A percentile compares a stretch with the other conserved stretches of the same genome.
Evolutionary conservation across 2,329 filamentous ascomycete species (phyloP).

Genomic region (Epichloe elymi): DNA sequence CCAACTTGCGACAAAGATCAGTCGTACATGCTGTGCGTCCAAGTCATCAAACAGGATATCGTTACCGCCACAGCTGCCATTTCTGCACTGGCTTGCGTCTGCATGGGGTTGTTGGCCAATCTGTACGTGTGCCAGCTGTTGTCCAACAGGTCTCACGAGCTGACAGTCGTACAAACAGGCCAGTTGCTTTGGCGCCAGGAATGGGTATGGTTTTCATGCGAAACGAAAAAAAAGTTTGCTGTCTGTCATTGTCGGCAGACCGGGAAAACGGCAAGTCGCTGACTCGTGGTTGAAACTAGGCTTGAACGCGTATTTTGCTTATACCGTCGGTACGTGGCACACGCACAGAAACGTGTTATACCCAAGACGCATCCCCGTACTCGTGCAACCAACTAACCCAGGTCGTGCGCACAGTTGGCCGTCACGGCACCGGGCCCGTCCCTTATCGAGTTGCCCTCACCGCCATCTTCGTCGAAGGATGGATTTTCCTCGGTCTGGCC

Average conservation of each 20-base stretch:
- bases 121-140: constrained; percentile 30
- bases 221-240: background rate
- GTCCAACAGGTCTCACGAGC: background rate
- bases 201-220: constrained; percentile 21
- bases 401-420: constrained; percentile 41
- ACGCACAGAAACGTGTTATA: constrained; percentile 7
- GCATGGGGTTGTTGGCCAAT: constrained; percentile 73
- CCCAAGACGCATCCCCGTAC: background rate
- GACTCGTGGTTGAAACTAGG: constrained; percentile 20
- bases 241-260: background rate
- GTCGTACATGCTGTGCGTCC: constrained; percentile 50
- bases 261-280: background rate
- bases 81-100: constrained; percentile 64
- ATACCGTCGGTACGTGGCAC: constrained; percentile 33
- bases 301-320: constrained; percentile 78
- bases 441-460: constrained; percentile 67
- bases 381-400: constrained; percentile 1
- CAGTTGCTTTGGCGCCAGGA: constrained; percentile 27
- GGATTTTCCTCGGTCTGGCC: constrained; percentile 70
- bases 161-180: constrained; percentile 11
- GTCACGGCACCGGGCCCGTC: constrained; percentile 58
- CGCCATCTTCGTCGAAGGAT: constrained; percentile 79
- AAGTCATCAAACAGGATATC: constrained; percentile 59
- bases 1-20: constrained; percentile 38
- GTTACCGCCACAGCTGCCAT: constrained; percentile 80